Evolutionary conservation across 768 basidiomycete species (phyloP).

Genomic region (Rhodotorula toruloides): DNA sequence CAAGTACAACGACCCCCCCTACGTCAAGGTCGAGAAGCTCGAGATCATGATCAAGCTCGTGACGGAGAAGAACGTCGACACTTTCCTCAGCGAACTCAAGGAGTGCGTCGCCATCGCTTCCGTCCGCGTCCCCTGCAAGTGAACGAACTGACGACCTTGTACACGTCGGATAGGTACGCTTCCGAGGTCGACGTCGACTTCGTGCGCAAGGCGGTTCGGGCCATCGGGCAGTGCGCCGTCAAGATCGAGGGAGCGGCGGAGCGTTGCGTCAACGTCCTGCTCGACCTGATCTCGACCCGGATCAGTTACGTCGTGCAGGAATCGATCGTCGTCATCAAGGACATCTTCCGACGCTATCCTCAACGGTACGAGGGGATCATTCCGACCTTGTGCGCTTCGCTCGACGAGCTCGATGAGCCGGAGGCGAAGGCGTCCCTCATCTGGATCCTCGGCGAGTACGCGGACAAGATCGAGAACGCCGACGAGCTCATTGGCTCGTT

Average conservation of each 20-base stretch:
- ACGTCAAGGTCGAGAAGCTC: slow-evolving; percentile 96
- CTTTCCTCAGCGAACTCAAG: slow-evolving; percentile 86
- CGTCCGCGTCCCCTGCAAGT: too few species aligned
- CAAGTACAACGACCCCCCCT: slow-evolving; percentile 99
- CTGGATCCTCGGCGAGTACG: slow-evolving; percentile 99
- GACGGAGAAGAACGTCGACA: slow-evolving; percentile 85
- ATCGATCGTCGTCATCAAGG: slow-evolving; percentile 99
- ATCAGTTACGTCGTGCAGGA: slow-evolving; percentile 98
- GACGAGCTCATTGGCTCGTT: slow-evolving; percentile 85
- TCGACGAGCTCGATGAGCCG: slow-evolving; percentile 95
- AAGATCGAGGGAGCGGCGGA: slow-evolving; percentile 90
- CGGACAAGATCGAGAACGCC: slow-evolving; percentile 94
- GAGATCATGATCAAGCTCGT: slow-evolving; percentile 97
- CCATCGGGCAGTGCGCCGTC: slow-evolving; percentile 92
- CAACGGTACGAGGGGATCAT: slow-evolving; percentile 95
- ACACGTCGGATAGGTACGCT: slow-evolving; percentile 61
- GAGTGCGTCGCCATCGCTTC: slow-evolving; percentile 59
- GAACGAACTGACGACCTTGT: neutral
- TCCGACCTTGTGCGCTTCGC: slow-evolving; percentile 84
- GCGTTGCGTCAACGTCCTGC: slow-evolving; percentile 84
- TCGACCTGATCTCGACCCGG: slow-evolving; percentile 85
- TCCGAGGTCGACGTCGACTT: slow-evolving; percentile 99
- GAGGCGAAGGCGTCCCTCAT: slow-evolving; percentile 97
- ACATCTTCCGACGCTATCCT: slow-evolving; percentile 97
- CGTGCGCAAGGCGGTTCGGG: slow-evolving; percentile 86